phyloP scores from a whole-genome alignment of 768 basidiomycete species.

The Naganishia randhawae region DNA sequence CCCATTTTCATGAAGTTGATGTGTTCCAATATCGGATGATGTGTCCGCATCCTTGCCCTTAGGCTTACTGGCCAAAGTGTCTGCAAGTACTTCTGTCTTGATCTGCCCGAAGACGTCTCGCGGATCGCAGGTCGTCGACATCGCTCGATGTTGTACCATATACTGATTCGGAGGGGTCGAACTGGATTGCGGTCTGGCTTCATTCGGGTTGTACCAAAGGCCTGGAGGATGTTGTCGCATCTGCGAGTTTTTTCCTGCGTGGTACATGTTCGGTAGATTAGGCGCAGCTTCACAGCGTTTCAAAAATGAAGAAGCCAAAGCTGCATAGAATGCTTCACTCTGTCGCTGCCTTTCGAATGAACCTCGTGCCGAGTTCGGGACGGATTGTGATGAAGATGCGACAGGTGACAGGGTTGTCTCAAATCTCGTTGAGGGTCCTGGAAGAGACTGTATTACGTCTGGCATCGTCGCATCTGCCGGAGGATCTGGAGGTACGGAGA shows the following conservation, averaged over 20 bases:
- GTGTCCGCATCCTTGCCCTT: not conserved
- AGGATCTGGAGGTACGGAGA: not conserved
- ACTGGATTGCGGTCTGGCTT: not conserved
- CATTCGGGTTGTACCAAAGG: not conserved
- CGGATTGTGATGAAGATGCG: not conserved
- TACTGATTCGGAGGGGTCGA: not conserved
- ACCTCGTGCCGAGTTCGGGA: not conserved
- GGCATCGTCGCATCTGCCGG: not conserved
- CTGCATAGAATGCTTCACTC: conserved; percentile 1
- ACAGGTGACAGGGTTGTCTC: not conserved
- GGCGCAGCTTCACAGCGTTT: conserved; percentile 4
- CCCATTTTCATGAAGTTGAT: not conserved
- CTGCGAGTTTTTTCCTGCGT: not conserved
- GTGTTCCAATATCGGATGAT: not conserved
- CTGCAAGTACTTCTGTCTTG: not conserved
- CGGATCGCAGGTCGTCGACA: conserved; percentile 11
- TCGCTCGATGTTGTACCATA: not conserved
- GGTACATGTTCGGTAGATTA: not conserved
- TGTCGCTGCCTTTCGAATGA: not conserved
- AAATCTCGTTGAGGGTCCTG: not conserved
- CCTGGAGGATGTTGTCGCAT: not conserved
- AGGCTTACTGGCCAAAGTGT: not conserved
- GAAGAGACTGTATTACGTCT: not conserved
- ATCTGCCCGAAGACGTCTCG: conserved; percentile 8
- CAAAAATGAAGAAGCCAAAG: not conserved